Evolutionary conservation across 1,139 yeast species (phyloP).

Genomic region (Kluyveromyces marxianus): DNA sequence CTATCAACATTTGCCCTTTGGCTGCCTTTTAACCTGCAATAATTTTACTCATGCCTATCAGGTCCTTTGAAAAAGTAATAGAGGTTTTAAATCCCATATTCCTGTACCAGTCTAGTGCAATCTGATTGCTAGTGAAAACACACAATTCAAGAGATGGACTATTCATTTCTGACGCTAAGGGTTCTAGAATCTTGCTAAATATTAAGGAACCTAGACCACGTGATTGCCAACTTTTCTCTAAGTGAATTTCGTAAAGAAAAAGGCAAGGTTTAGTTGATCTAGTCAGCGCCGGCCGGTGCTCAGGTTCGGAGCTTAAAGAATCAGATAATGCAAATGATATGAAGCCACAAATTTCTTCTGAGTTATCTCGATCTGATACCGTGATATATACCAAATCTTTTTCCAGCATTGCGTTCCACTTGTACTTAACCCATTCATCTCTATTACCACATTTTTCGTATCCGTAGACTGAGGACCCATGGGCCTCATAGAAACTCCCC

Average conservation of each 20-base stretch:
- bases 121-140: conserved; percentile 23
- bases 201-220: conserved; percentile 17
- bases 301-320: background rate
- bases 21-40: background rate
- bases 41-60: conserved; percentile 1
- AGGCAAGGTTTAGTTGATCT: conserved; percentile 2
- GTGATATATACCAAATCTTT: conserved; percentile 21
- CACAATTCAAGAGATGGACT: conserved; percentile 16
- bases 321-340: background rate
- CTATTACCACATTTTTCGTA: conserved; percentile 5
- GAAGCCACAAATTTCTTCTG: background rate
- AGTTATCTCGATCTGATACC: background rate
- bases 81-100: conserved; percentile 10
- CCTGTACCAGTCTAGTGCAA: conserved; percentile 21
- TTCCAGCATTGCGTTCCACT: conserved; percentile 23
- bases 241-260: conserved; percentile 27
- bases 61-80: background rate
- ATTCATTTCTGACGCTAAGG: background rate
- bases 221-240: conserved; percentile 12
- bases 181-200: conserved; percentile 3
- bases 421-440: conserved; percentile 21
- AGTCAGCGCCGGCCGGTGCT: background rate
- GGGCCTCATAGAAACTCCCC: conserved; percentile 17
- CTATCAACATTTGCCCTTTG: too few relatives aligned
- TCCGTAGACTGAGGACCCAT: conserved; percentile 8